Evolutionary conservation across 1,284 basidiomycete species (phyloP).

Genomic region (Marasmius tenuissimus): DNA sequence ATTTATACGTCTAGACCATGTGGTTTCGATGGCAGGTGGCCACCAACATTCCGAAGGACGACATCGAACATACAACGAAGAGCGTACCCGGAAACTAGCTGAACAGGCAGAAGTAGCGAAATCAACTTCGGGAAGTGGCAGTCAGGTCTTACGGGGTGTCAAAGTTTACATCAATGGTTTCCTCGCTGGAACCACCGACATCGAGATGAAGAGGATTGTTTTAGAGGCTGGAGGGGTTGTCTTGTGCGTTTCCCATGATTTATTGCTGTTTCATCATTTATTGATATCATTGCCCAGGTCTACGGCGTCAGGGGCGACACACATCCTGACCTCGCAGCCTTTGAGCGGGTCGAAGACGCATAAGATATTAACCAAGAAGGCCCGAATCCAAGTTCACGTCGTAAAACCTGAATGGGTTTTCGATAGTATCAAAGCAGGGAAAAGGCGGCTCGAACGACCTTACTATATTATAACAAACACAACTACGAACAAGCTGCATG

Average conservation of each 20-base stretch:
- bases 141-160: constrained; percentile 41
- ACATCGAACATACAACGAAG: constrained; percentile 38
- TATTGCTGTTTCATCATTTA: not conserved
- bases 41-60: constrained; percentile 66
- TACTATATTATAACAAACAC: constrained; percentile 49
- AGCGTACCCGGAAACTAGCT: constrained; percentile 50
- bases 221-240: constrained; percentile 55
- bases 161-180: constrained; percentile 68
- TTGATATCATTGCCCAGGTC: constrained; percentile 33
- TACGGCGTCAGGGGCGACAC: constrained; percentile 60
- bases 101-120: constrained; percentile 38
- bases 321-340: constrained; percentile 69
- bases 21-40: constrained; percentile 60
- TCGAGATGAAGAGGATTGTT: constrained; percentile 69
- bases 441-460: constrained; percentile 51
- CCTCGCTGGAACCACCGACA: constrained; percentile 66
- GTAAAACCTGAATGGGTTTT: constrained; percentile 73
- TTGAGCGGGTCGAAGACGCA: constrained; percentile 67
- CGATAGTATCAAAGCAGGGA: constrained; percentile 61
- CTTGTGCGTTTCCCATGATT: constrained; percentile 37
- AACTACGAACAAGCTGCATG: constrained; percentile 28
- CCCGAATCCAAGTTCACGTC: constrained; percentile 46
- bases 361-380: constrained; percentile 51
- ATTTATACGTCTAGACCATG: constrained; percentile 41
- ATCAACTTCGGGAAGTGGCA: constrained; percentile 16